A percentile compares a stretch with the other conserved stretches of the same genome.
Conservation (phyloP, 768 basidiomycete species). For the Termitomyces titanicus region DNA sequence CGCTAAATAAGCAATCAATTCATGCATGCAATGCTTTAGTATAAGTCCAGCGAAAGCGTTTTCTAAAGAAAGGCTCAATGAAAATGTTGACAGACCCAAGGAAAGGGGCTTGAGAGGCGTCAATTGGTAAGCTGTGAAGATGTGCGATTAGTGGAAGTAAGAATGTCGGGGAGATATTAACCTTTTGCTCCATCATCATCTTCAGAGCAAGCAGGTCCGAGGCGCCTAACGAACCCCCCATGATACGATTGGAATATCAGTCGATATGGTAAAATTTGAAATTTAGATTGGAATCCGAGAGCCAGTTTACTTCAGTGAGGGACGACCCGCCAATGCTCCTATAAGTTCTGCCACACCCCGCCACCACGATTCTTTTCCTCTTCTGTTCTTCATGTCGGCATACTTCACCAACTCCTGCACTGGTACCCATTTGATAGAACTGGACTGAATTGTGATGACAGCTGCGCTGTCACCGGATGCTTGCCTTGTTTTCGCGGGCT, state of each 20-base stretch:
- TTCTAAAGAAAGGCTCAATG: neutral
- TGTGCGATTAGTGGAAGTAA: neutral
- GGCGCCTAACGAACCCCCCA: too few species aligned
- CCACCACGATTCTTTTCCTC: slow-evolving; percentile 85
- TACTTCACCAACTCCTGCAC: slow-evolving; percentile 81
- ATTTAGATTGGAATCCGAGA: slow-evolving; percentile 3
- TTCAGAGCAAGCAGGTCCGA: too few species aligned
- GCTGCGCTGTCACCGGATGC: slow-evolving; percentile 70
- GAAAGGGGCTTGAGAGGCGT: neutral
- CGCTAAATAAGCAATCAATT: too few species aligned
- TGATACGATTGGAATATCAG: too few species aligned
- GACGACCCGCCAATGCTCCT: slow-evolving; percentile 69
- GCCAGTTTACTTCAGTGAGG: slow-evolving; percentile 45
- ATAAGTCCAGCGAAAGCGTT: neutral
- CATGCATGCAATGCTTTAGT: neutral
- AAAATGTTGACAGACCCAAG: neutral
- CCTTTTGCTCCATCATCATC: too few species aligned
- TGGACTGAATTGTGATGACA: slow-evolving; percentile 89
- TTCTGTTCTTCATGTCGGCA: slow-evolving; percentile 87
- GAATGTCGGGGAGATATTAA: too few species aligned
- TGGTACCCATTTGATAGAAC: slow-evolving; percentile 75
- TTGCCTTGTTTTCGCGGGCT: slow-evolving; percentile 48
- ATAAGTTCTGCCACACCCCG: slow-evolving; percentile 60
- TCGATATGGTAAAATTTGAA: neutral
- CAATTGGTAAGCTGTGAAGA: neutral